Percentiles rank a stretch among this genome's conserved stretches.
These are phyloP conservation scores for Posidonia oceanica DNA, from an alignment of 116 monocot species.

Conservation along the genomic window DNA sequence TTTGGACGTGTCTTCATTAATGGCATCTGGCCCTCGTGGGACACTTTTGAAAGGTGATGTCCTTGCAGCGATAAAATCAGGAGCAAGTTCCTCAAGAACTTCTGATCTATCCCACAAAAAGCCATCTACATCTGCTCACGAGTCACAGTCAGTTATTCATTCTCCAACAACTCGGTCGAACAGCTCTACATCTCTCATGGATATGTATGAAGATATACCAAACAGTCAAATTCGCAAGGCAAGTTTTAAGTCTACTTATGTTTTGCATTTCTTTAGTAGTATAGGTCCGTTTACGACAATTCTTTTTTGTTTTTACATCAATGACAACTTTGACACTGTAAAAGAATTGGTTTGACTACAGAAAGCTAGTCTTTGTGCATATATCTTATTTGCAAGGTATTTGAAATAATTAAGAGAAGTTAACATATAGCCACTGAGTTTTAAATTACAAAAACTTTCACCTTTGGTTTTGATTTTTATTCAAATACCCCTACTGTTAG, in stretches of 20 bases:
- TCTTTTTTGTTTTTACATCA: too few species aligned
- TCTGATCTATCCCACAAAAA: slow-evolving; percentile 23
- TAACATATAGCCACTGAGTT: too few species aligned
- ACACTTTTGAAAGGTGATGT: slow-evolving; percentile 98
- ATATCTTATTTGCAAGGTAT: too few species aligned
- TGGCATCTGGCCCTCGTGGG: slow-evolving; percentile 82
- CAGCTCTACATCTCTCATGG: slow-evolving; percentile 1
- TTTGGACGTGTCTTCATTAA: slow-evolving; percentile 60
- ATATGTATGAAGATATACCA: slow-evolving; percentile 67
- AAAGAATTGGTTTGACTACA: too few species aligned
- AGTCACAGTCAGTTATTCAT: slow-evolving; percentile 12
- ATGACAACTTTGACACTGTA: too few species aligned
- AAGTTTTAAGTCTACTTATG: slow-evolving; percentile 13
- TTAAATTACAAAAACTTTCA: too few species aligned
- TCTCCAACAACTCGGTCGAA: slow-evolving; percentile 10
- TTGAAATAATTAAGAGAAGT: too few species aligned
- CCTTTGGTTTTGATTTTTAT: too few species aligned
- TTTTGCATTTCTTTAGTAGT: not conserved
- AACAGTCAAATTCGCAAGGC: slow-evolving; percentile 92
- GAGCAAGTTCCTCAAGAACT: slow-evolving; percentile 29
- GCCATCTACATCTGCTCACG: slow-evolving; percentile 14
- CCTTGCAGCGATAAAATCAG: slow-evolving; percentile 49
- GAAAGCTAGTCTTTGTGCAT: too few species aligned
- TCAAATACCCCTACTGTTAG: too few species aligned
- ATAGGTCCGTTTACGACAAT: too few species aligned